phyloP scores from a whole-genome alignment of 2,329 filamentous ascomycete species.

The Penicillium sp. region DNA sequence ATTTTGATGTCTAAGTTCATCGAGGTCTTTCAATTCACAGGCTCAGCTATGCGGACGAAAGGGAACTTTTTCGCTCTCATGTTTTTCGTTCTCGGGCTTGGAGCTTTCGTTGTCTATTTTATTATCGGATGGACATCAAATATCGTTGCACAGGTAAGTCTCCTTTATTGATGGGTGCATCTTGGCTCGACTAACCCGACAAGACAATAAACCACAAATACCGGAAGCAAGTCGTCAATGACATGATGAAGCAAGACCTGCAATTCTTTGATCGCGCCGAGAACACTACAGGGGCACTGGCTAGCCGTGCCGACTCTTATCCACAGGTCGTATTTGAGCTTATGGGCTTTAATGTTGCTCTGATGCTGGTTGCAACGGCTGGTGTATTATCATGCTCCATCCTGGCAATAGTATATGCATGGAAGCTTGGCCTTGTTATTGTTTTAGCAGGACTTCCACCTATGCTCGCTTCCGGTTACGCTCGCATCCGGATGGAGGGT shows the following conservation, averaged over 20 bases:
- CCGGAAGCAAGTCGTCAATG: constrained; percentile 23
- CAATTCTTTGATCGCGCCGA: constrained; percentile 35
- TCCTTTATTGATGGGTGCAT: not conserved
- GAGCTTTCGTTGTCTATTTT: constrained; percentile 41
- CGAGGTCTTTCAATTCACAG: constrained; percentile 19
- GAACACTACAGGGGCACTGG: constrained; percentile 33
- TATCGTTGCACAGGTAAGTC: constrained; percentile 26
- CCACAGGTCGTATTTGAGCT: constrained; percentile 48
- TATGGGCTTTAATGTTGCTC: constrained; percentile 50
- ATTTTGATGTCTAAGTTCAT: constrained; percentile 33
- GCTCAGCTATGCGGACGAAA: constrained; percentile 1
- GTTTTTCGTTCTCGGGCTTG: constrained; percentile 48
- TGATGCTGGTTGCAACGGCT: constrained; percentile 50
- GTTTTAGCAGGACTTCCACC: constrained; percentile 50
- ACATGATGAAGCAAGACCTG: constrained; percentile 31
- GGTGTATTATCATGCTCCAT: constrained; percentile 50
- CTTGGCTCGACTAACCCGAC: not conserved
- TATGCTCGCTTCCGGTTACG: constrained; percentile 48
- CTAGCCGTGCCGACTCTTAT: constrained; percentile 28
- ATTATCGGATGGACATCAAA: constrained; percentile 37
- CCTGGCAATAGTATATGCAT: constrained; percentile 50
- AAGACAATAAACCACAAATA: constrained; percentile 16
- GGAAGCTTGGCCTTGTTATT: constrained; percentile 53
- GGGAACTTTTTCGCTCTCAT: constrained; percentile 50
- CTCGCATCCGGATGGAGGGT: constrained; percentile 50